phyloP scores from a whole-genome alignment of 208 protist genomes.

The Acanthamoeba castellanii region DNA sequence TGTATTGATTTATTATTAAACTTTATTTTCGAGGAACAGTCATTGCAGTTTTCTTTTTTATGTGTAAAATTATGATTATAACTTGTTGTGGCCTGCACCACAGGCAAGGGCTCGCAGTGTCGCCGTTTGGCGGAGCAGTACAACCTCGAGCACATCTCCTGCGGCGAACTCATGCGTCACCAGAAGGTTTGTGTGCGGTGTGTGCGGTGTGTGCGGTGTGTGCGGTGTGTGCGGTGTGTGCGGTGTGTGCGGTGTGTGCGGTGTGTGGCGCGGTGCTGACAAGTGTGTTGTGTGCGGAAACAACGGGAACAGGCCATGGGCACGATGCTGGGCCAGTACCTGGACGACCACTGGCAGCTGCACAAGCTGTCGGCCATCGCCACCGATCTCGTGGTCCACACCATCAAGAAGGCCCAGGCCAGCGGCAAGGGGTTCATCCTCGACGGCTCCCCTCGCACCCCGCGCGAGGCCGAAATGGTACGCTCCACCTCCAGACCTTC shows the following conservation, averaged over 20 bases:
- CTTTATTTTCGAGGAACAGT: no score
- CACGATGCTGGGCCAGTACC: constrained; percentile 23
- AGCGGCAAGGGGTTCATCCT: constrained; percentile 28
- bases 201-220: not conserved
- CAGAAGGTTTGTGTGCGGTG: constrained; percentile 4
- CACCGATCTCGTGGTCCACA: not conserved
- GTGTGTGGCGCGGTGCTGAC: not conserved
- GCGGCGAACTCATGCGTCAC: constrained; percentile 27
- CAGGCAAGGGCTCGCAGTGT: constrained; percentile 31
- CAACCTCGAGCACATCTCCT: constrained; percentile 48
- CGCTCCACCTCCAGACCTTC: not conserved
- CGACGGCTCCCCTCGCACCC: constrained; percentile 26
- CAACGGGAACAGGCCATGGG: not conserved
- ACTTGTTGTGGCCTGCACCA: not conserved
- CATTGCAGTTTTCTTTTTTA: not conserved
- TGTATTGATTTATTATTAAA: not conserved
- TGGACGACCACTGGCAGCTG: constrained; percentile 51
- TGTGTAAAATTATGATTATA: not conserved
- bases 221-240: not conserved
- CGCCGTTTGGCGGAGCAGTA: constrained; percentile 3
- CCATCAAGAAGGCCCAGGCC: constrained; percentile 44
- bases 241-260: no score
- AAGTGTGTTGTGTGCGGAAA: not conserved
- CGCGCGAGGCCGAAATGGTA: constrained; percentile 49
- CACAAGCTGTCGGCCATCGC: constrained; percentile 55